Conservation (phyloP, 1,284 basidiomycete genomes). For the Cryptococcus jaspeensis region DNA sequence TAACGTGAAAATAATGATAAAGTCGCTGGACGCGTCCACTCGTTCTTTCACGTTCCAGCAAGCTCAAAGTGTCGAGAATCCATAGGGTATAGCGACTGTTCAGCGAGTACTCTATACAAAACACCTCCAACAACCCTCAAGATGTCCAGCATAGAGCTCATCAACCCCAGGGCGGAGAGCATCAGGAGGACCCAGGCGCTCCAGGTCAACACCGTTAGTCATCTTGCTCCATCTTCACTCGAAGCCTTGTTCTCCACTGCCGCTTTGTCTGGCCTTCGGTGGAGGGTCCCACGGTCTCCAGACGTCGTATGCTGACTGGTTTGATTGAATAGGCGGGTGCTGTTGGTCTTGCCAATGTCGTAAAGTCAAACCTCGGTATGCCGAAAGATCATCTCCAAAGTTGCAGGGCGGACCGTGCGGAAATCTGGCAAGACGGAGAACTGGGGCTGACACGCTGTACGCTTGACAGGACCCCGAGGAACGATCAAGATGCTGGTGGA, state of each 20-base stretch:
- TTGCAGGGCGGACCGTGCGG: slow-evolving; percentile 7
- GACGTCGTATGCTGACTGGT: slow-evolving; percentile 10
- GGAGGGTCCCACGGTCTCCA: neutral
- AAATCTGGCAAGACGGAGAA: neutral
- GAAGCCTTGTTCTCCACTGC: neutral
- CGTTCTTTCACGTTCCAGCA: neutral
- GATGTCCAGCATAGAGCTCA: slow-evolving; percentile 69
- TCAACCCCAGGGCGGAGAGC: slow-evolving; percentile 94
- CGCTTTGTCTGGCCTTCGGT: no score
- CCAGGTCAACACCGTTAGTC: slow-evolving; percentile 66
- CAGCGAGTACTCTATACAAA: neutral
- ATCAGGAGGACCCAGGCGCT: slow-evolving; percentile 87
- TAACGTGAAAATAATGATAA: neutral
- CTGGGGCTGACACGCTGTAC: no score
- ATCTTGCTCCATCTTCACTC: neutral
- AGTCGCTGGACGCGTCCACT: neutral
- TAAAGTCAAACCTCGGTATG: slow-evolving; percentile 91
- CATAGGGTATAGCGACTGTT: neutral
- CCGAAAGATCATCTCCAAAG: neutral
- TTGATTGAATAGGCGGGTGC: slow-evolving; percentile 61
- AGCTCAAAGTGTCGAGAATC: no score
- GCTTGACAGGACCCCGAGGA: slow-evolving; percentile 74
- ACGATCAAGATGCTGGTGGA: slow-evolving; percentile 99
- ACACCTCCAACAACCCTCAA: neutral
- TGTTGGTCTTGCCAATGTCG: slow-evolving; percentile 95